These are phyloP conservation scores for Trypanosoma theileri DNA, from an alignment of 208 protist genomes.

Conservation along the genomic window DNA sequence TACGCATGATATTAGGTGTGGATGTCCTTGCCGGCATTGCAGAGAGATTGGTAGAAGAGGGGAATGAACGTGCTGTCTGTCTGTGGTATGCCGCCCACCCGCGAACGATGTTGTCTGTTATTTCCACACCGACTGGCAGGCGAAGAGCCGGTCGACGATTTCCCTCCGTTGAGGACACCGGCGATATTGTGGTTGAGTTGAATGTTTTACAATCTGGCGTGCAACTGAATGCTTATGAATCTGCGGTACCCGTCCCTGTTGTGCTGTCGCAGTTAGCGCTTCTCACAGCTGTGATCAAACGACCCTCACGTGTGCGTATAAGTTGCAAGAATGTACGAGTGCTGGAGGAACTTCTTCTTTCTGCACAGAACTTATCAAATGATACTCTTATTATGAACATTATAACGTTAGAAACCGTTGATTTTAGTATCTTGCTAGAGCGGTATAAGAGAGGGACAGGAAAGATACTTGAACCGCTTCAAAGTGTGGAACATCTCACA, in stretches of 20 bases:
- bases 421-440: conserved; percentile 12
- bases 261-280: conserved; percentile 8
- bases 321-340: background rate
- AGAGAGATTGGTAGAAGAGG: background rate
- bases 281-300: background rate
- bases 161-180: background rate
- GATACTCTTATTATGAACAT: background rate
- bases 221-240: background rate
- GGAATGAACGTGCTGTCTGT: conserved; percentile 7
- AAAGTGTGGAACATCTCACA: conserved; percentile 21
- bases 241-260: background rate
- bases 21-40: conserved; percentile 11
- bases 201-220: conserved; percentile 3
- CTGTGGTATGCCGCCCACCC: conserved; percentile 23
- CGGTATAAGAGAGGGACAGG: conserved; percentile 9
- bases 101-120: conserved; percentile 4
- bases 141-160: conserved; percentile 4
- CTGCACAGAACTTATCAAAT: conserved; percentile 4
- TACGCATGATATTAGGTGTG: background rate
- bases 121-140: background rate
- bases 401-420: conserved; percentile 10
- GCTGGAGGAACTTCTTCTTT: conserved; percentile 11
- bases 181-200: background rate
- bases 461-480: conserved; percentile 3
- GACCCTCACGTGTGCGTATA: conserved; percentile 2